These are phyloP conservation scores for Nicotiana tabacum DNA, from an alignment of 257 asterid species.

Conservation along the genomic window DNA sequence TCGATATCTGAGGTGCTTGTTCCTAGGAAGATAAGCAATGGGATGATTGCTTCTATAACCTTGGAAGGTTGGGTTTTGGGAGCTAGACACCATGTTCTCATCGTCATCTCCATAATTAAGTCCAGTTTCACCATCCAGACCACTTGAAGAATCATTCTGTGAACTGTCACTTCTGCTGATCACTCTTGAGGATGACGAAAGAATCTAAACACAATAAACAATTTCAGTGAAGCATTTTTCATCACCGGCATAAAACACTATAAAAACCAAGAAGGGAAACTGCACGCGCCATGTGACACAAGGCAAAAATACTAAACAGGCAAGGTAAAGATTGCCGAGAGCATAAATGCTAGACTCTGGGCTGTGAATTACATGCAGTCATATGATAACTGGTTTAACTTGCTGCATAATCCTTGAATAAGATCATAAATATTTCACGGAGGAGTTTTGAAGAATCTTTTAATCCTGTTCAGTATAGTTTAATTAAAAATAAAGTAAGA, in stretches of 20 bases:
- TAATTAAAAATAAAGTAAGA: not conserved
- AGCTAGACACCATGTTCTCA: conserved; percentile 89
- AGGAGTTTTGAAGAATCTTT: not conserved
- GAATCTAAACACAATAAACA: conserved; percentile 46
- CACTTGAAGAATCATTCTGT: conserved; percentile 56
- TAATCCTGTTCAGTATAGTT: not conserved
- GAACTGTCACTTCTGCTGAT: conserved; percentile 32
- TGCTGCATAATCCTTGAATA: conserved; percentile 1
- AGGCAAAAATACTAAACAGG: not conserved
- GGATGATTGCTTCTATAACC: conserved; percentile 41
- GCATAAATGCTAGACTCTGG: not conserved
- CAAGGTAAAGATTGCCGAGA: not conserved
- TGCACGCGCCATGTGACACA: not conserved
- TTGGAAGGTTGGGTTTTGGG: conserved; percentile 32
- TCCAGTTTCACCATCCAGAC: conserved; percentile 50
- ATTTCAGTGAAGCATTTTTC: conserved; percentile 1
- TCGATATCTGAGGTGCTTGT: conserved; percentile 95
- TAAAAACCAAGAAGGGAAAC: not conserved
- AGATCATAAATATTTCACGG: not conserved
- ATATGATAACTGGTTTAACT: not conserved
- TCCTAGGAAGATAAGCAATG: conserved; percentile 49
- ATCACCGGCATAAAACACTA: not conserved
- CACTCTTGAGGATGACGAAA: conserved; percentile 65
- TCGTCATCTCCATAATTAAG: conserved; percentile 63
- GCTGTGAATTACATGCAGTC: not conserved